Percentiles rank a stretch among this genome's conserved stretches.
phyloP scores from a whole-genome alignment of 176 grass and related monocot species.

The Thalia dealbata region DNA sequence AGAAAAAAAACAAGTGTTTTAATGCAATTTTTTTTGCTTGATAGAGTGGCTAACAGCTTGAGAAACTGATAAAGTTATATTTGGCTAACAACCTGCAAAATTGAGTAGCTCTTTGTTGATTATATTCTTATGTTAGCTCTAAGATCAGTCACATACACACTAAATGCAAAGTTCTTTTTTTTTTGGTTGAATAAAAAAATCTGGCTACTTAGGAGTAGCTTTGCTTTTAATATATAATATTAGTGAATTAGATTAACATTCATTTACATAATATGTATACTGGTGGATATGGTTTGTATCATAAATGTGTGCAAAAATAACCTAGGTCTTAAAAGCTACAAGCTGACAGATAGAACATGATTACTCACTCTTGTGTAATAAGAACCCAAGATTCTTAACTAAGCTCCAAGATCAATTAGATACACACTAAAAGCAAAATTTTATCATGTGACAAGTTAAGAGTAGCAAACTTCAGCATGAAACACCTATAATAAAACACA shows the following conservation, averaged over 20 bases:
- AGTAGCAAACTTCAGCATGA: too few relatives aligned
- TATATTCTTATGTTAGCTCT: not conserved
- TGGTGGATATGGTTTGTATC: not conserved
- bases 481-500: too few relatives aligned
- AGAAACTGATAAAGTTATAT: too few relatives aligned
- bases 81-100: too few relatives aligned
- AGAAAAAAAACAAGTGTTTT: too few relatives aligned
- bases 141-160: not conserved
- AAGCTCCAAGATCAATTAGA: too few relatives aligned
- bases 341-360: not conserved
- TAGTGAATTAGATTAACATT: not conserved
- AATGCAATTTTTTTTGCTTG: too few relatives aligned
- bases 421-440: too few relatives aligned
- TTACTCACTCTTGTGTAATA: slow-evolving; percentile 66
- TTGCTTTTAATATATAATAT: not conserved
- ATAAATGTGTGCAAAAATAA: not conserved
- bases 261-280: not conserved
- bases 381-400: too few relatives aligned
- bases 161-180: not conserved
- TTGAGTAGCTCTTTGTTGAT: not conserved
- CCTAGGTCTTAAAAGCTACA: too few relatives aligned
- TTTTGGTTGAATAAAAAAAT: not conserved
- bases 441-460: too few relatives aligned
- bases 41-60: not conserved
- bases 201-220: not conserved